Percentiles rank a stretch among this genome's conserved stretches.
Evolutionary conservation across 1,139 yeast species (phyloP).

Genomic region (Tardiomyces depauwii): DNA sequence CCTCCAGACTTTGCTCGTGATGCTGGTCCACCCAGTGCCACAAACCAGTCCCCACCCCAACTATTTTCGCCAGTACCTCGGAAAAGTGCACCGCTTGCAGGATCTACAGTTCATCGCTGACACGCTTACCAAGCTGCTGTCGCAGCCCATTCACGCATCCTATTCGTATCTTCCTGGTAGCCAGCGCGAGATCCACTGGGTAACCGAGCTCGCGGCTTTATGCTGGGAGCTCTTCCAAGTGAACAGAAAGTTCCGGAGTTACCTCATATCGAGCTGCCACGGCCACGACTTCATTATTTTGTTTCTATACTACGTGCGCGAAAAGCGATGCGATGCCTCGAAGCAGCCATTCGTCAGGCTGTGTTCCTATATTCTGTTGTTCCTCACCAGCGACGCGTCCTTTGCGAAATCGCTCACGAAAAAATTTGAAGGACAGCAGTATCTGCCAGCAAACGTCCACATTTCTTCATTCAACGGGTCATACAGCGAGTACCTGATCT

Average conservation of each 20-base stretch:
- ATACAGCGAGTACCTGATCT: slow-evolving; percentile 24
- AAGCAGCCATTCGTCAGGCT: slow-evolving; percentile 45
- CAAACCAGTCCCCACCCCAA: slow-evolving; percentile 13
- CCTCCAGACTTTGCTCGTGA: slow-evolving; percentile 48
- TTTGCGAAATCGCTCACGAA: slow-evolving; percentile 12
- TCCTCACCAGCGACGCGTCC: slow-evolving; percentile 41
- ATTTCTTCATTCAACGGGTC: slow-evolving; percentile 20
- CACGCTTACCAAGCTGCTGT: slow-evolving; percentile 12
- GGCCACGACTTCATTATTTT: slow-evolving; percentile 45
- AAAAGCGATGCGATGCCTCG: slow-evolving; percentile 32
- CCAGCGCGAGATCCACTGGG: slow-evolving; percentile 21
- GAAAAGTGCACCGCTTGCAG: slow-evolving; percentile 26
- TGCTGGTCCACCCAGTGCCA: slow-evolving; percentile 60
- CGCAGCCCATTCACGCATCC: slow-evolving; percentile 24
- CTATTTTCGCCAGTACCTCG: slow-evolving; percentile 22
- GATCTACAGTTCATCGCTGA: slow-evolving; percentile 35
- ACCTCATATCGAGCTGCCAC: slow-evolving; percentile 36
- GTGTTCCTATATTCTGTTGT: slow-evolving; percentile 48
- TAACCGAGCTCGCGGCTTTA: slow-evolving; percentile 43
- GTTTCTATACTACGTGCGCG: slow-evolving; percentile 46
- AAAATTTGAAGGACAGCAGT: slow-evolving; percentile 17
- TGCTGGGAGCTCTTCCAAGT: slow-evolving; percentile 73
- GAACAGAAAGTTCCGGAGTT: slow-evolving; percentile 36
- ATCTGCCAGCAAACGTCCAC: slow-evolving; percentile 20
- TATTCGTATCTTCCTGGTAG: slow-evolving; percentile 25